Percentiles rank a stretch among this genome's conserved stretches.
phyloP scores from a whole-genome alignment of 2,329 filamentous ascomycete species.

The Phaeomoniella chlamydospora region DNA sequence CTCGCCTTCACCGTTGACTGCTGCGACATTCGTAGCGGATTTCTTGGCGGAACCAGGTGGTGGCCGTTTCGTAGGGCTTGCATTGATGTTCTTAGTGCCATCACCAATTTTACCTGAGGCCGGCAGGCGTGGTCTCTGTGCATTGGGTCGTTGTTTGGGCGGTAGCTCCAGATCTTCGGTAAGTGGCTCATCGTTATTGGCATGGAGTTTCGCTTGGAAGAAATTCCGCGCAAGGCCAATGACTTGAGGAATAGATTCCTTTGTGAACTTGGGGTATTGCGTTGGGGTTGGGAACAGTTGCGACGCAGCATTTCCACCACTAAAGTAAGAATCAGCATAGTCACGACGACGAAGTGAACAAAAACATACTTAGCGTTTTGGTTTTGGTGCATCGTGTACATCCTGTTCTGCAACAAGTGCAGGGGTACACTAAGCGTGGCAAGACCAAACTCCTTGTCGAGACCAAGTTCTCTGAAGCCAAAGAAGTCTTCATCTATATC shows the following conservation, averaged over 20 bases:
- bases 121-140: slow-evolving; percentile 26
- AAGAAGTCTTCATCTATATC: slow-evolving; percentile 99
- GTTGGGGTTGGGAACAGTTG: slow-evolving; percentile 49
- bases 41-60: slow-evolving; percentile 10
- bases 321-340: slow-evolving; percentile 3
- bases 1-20: slow-evolving; percentile 5
- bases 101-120: slow-evolving; percentile 29
- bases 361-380: slow-evolving; percentile 45
- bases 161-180: slow-evolving; percentile 92
- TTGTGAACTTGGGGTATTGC: slow-evolving; percentile 62
- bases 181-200: slow-evolving; percentile 67
- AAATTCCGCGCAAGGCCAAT: slow-evolving; percentile 84
- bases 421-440: slow-evolving; percentile 82
- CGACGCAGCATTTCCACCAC: slow-evolving; percentile 11
- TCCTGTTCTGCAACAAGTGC: slow-evolving; percentile 82
- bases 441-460: slow-evolving; percentile 81
- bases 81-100: slow-evolving; percentile 15
- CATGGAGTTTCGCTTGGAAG: slow-evolving; percentile 77
- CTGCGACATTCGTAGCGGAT: slow-evolving; percentile 4
- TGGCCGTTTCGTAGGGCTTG: slow-evolving; percentile 26
- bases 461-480: slow-evolving; percentile 85
- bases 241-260: slow-evolving; percentile 61
- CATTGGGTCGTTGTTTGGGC: slow-evolving; percentile 59
- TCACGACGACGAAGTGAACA: slow-evolving; percentile 1
- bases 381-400: slow-evolving; percentile 61